These are phyloP conservation scores for Cercospora nicotianae DNA, from an alignment of 2,329 filamentous ascomycete species.

Conservation along the genomic window DNA sequence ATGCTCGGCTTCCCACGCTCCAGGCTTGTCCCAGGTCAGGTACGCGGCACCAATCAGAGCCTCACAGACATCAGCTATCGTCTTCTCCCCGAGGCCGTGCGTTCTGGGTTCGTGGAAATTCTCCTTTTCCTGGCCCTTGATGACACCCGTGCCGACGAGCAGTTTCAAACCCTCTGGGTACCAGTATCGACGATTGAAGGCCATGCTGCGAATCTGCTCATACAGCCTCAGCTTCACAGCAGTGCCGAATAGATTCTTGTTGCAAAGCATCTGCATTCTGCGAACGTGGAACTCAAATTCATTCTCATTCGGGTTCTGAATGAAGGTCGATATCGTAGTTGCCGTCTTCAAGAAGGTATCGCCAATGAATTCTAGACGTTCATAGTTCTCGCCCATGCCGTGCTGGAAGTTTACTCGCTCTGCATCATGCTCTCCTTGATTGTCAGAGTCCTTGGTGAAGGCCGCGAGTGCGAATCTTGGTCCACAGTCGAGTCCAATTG, in stretches of 20 bases:
- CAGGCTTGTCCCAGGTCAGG: constrained; percentile 54
- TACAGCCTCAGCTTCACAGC: constrained; percentile 67
- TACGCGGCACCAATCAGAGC: constrained; percentile 86
- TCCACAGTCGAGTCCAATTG: constrained; percentile 64
- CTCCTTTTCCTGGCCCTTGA: constrained; percentile 45
- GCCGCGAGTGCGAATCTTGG: constrained; percentile 79
- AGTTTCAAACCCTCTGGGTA: constrained; percentile 79
- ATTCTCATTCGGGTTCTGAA: constrained; percentile 70
- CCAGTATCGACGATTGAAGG: constrained; percentile 80
- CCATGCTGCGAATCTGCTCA: constrained; percentile 77
- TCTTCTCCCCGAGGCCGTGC: constrained; percentile 78
- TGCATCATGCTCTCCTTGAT: constrained; percentile 67
- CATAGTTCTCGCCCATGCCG: constrained; percentile 93
- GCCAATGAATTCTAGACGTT: constrained; percentile 88
- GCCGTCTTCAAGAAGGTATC: constrained; percentile 96
- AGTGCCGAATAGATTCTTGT: constrained; percentile 80
- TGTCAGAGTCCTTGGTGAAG: constrained; percentile 88
- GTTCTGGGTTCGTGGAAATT: constrained; percentile 44
- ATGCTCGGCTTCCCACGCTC: constrained; percentile 45
- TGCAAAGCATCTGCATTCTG: constrained; percentile 88
- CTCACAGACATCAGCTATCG: constrained; percentile 81
- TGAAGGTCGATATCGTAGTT: constrained; percentile 84
- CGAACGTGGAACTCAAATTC: constrained; percentile 89
- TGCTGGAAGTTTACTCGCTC: constrained; percentile 71
- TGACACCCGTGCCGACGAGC: constrained; percentile 57